phyloP scores from a whole-genome alignment of 1,139 yeast genomes.

The Pneumocystis oryctolagi region DNA sequence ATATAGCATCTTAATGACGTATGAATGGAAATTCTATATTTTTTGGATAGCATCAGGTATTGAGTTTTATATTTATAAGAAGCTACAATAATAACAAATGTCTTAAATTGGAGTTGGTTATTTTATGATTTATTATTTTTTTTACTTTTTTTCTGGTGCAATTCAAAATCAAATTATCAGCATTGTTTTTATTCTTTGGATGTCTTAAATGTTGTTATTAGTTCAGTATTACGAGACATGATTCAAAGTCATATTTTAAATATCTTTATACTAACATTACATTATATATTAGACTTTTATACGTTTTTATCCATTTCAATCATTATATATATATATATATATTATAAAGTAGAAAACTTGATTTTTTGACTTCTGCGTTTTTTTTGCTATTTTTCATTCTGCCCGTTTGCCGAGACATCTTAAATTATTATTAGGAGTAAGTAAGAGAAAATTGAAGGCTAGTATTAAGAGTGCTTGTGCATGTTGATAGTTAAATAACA shows the following conservation, averaged over 20 bases:
- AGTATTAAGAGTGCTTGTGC: neutral
- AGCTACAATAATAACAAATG: neutral
- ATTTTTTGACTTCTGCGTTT: too few relatives aligned
- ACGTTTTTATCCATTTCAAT: too few relatives aligned
- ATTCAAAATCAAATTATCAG: neutral
- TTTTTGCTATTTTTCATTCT: too few relatives aligned
- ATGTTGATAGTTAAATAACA: neutral
- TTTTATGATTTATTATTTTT: neutral
- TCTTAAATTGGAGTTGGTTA: neutral
- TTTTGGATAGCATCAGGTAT: neutral
- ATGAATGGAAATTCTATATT: neutral
- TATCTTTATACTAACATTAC: neutral
- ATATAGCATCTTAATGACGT: neutral
- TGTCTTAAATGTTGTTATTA: neutral
- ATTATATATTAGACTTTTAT: too few relatives aligned
- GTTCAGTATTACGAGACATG: neutral
- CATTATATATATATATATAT: too few relatives aligned
- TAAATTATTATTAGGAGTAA: too few relatives aligned
- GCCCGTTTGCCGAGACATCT: too few relatives aligned
- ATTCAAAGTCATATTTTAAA: neutral
- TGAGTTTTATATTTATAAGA: neutral
- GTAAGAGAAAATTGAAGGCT: neutral
- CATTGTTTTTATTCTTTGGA: neutral
- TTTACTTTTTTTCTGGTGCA: neutral
- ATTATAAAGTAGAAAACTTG: too few relatives aligned